A percentile compares a stretch with the other conserved stretches of the same genome.
Evolutionary conservation across 108 stramenopile genomes (phyloP).

Genomic region (Tribonema minus): DNA sequence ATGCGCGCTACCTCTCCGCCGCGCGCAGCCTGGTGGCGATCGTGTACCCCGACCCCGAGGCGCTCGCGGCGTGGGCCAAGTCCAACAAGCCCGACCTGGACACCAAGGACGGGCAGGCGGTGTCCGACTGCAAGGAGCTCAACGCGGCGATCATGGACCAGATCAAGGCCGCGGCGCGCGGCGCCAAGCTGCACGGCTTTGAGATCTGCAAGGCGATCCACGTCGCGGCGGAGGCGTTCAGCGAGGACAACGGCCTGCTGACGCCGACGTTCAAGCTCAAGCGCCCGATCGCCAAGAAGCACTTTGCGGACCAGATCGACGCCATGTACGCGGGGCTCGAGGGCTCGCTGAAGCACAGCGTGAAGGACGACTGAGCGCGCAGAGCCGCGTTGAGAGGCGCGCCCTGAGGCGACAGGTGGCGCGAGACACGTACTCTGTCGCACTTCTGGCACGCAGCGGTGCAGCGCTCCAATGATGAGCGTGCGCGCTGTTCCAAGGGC

Average conservation of each 20-base stretch:
- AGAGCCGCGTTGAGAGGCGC: too few species aligned
- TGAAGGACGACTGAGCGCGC: neutral
- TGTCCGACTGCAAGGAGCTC: neutral
- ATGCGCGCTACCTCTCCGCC: too few species aligned
- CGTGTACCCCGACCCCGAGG: neutral
- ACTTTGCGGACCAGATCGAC: conserved; percentile 70
- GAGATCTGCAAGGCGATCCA: conserved; percentile 72
- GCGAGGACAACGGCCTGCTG: conserved; percentile 69
- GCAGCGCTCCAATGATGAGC: neutral
- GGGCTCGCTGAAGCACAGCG: neutral
- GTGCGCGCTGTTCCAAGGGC: too few species aligned
- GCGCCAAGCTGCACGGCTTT: conserved; percentile 68
- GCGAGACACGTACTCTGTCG: too few species aligned
- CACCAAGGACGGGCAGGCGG: neutral
- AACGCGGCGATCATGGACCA: neutral
- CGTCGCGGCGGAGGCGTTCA: conserved; percentile 62
- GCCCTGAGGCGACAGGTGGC: too few species aligned
- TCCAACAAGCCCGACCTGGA: neutral
- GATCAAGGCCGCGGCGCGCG: neutral
- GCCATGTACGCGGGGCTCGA: conserved; percentile 64
- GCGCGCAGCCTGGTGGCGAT: neutral
- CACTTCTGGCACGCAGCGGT: neutral
- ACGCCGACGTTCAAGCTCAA: conserved; percentile 92
- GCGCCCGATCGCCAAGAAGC: conserved; percentile 66
- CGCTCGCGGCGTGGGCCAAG: neutral